These are phyloP conservation scores for Penicillium nordicum DNA, from an alignment of 2,329 filamentous ascomycete genomes.

Conservation along the genomic window DNA sequence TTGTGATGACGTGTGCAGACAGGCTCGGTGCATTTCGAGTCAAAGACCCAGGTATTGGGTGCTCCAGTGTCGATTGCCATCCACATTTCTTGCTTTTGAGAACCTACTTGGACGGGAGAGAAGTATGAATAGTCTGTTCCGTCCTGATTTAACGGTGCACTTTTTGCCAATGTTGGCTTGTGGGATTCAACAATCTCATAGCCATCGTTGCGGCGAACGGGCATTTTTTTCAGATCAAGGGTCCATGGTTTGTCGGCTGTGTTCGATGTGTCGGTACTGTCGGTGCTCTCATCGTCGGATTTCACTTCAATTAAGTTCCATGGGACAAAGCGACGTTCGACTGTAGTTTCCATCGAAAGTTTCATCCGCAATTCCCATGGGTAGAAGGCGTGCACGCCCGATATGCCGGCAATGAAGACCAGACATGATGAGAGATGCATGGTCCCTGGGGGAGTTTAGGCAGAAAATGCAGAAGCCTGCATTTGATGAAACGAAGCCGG, in stretches of 20 bases:
- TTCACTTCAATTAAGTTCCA: constrained; percentile 21
- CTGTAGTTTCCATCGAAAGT: constrained; percentile 10
- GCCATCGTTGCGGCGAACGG: constrained; percentile 46
- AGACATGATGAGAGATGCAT: constrained; percentile 41
- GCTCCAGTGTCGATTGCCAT: constrained; percentile 56
- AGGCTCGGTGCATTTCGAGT: constrained; percentile 60
- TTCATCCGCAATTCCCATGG: constrained; percentile 35
- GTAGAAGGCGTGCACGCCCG: constrained; percentile 43
- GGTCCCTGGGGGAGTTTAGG: constrained; percentile 20
- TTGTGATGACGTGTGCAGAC: constrained; percentile 68
- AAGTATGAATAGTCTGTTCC: constrained; percentile 56
- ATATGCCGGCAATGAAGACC: constrained; percentile 29
- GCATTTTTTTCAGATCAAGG: constrained; percentile 39
- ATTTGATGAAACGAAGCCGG: constrained; percentile 1
- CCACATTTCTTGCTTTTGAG: constrained; percentile 49
- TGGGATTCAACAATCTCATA: constrained; percentile 46
- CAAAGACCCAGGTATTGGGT: constrained; percentile 79
- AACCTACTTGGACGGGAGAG: constrained; percentile 49
- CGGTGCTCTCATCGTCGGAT: constrained; percentile 8
- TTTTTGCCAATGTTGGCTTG: constrained; percentile 43
- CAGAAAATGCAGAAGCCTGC: background rate
- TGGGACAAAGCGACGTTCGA: constrained; percentile 35
- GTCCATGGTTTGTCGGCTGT: constrained; percentile 22
- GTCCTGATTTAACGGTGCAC: constrained; percentile 52
- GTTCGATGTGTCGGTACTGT: background rate